Conservation (phyloP, 768 basidiomycete species). For the Neoboletus magnificus region DNA sequence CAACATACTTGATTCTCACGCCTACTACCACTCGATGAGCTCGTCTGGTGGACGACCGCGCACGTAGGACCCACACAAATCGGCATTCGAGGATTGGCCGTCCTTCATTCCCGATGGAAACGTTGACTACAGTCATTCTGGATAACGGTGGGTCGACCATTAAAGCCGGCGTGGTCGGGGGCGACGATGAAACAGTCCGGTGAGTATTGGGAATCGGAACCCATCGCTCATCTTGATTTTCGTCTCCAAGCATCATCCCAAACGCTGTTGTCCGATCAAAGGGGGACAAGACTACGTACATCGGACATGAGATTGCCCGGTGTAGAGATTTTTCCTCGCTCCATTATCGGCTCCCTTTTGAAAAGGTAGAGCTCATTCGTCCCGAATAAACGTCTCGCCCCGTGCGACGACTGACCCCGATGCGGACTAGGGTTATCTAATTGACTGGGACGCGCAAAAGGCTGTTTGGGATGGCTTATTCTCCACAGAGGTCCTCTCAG, state of each 20-base stretch:
- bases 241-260: conserved; percentile 52
- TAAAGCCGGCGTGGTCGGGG: conserved; percentile 61
- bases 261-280: conserved; percentile 87
- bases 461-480: conserved; percentile 92
- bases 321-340: conserved; percentile 82
- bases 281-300: conserved; percentile 75
- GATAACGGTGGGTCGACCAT: conserved; percentile 88
- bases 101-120: conserved; percentile 3
- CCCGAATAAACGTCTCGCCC: neutral
- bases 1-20: conserved; percentile 5
- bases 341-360: conserved; percentile 81
- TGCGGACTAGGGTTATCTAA: conserved; percentile 72
- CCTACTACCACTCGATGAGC: neutral
- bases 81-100: neutral
- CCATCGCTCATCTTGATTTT: conserved; percentile 2
- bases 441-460: conserved; percentile 96
- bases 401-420: conserved; percentile 12
- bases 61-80: neutral
- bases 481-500: conserved; percentile 65
- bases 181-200: conserved; percentile 27
- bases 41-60: neutral
- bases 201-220: conserved; percentile 8
- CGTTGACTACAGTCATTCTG: conserved; percentile 53
- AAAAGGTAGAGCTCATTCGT: conserved; percentile 54
- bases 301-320: conserved; percentile 77